phyloP scores from a whole-genome alignment of 2,329 filamentous ascomycete genomes.

The Cryoendolithus antarcticus region DNA sequence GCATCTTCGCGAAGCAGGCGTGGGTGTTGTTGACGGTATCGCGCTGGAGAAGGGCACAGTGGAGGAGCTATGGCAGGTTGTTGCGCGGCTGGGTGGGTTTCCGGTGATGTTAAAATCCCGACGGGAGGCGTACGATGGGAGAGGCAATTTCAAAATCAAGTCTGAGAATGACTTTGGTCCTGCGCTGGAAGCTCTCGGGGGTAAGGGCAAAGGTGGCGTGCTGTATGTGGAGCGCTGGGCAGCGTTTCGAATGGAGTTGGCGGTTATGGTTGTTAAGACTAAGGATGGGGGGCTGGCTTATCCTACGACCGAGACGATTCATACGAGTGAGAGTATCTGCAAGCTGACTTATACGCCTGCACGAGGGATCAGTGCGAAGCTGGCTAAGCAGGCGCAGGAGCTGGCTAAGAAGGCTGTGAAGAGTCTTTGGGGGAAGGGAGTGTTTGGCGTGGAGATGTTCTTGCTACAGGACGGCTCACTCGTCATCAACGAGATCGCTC shows the following conservation, averaged over 20 bases:
- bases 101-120: conserved; percentile 89
- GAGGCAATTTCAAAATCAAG: conserved; percentile 57
- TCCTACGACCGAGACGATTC: conserved; percentile 84
- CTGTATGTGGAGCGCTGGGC: conserved; percentile 88
- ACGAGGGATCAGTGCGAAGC: conserved; percentile 49
- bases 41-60: conserved; percentile 49
- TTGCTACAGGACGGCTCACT: conserved; percentile 58
- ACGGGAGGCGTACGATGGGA: conserved; percentile 86
- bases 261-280: conserved; percentile 89
- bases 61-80: conserved; percentile 51
- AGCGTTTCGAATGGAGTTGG: conserved; percentile 72
- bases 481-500: conserved; percentile 77
- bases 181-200: conserved; percentile 59
- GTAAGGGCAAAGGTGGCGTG: conserved; percentile 35
- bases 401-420: conserved; percentile 69
- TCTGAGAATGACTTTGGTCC: conserved; percentile 46
- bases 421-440: conserved; percentile 74
- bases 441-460: conserved; percentile 97
- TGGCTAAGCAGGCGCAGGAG: conserved; percentile 55
- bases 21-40: conserved; percentile 62
- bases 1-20: conserved; percentile 54
- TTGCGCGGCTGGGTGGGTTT: conserved; percentile 51
- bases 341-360: conserved; percentile 83
- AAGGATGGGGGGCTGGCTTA: conserved; percentile 65
- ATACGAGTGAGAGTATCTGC: conserved; percentile 81